Evolutionary conservation across 129 eudicot species (phyloP).

Genomic region (Rutidosis leptorrhynchoides): DNA sequence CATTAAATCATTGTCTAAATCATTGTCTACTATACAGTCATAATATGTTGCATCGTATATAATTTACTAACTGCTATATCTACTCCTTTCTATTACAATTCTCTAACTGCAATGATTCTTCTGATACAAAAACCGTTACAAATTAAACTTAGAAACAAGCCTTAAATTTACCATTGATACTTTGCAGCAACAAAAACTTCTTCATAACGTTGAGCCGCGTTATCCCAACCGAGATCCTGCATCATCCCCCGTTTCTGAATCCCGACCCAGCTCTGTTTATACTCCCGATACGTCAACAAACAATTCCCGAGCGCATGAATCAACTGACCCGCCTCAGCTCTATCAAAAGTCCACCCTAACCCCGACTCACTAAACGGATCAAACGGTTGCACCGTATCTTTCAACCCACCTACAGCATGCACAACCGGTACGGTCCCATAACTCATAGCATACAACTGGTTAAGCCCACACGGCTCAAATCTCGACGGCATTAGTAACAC

Average conservation of each 20-base stretch:
- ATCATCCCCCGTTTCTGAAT: constrained; percentile 85
- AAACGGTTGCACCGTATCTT: constrained; percentile 85
- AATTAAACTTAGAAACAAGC: neutral
- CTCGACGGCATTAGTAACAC: constrained; percentile 88
- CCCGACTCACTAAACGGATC: constrained; percentile 78
- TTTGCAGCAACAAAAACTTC: constrained; percentile 88
- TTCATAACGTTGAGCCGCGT: constrained; percentile 70
- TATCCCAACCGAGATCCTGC: constrained; percentile 83
- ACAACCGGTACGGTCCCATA: constrained; percentile 92
- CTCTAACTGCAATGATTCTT: neutral
- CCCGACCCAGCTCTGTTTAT: constrained; percentile 82
- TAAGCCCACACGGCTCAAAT: constrained; percentile 95
- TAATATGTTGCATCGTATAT: neutral
- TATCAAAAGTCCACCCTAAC: constrained; percentile 84
- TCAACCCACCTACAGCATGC: constrained; percentile 91
- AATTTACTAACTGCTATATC: neutral
- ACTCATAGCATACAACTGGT: constrained; percentile 86
- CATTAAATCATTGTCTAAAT: constrained; percentile 22
- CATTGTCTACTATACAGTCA: constrained; percentile 1
- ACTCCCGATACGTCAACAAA: constrained; percentile 64
- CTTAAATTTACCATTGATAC: constrained; percentile 70
- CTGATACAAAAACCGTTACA: neutral
- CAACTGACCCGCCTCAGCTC: constrained; percentile 61
- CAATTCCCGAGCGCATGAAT: constrained; percentile 84
- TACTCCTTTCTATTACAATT: constrained; percentile 9